phyloP scores from a whole-genome alignment of 148 eudicot species.

The Linanthus parryae region DNA sequence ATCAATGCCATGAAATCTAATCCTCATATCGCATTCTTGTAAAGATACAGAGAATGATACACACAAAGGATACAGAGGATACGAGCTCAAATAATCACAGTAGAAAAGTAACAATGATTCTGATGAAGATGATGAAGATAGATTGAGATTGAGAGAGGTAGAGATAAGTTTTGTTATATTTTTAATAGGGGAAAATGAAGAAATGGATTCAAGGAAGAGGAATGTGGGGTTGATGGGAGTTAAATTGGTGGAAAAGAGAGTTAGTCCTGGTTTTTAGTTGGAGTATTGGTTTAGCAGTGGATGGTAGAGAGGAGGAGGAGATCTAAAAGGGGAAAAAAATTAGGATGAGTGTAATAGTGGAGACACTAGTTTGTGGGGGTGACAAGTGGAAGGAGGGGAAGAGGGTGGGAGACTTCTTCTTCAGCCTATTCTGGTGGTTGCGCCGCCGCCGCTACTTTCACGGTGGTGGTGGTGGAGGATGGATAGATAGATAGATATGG shows the following conservation, averaged over 20 bases:
- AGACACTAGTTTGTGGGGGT: slow-evolving; percentile 42
- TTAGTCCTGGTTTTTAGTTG: slow-evolving; percentile 77
- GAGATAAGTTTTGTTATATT: no score
- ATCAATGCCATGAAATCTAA: slow-evolving; percentile 49
- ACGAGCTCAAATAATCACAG: neutral
- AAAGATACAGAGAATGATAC: no score
- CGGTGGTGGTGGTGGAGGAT: neutral
- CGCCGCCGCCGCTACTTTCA: no score
- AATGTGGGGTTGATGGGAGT: slow-evolving; percentile 40
- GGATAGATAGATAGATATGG: neutral
- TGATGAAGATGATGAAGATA: neutral
- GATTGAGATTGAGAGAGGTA: neutral
- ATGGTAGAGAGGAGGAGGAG: neutral
- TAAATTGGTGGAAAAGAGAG: slow-evolving; percentile 43
- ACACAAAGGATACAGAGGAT: no score
- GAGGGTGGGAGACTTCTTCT: slow-evolving; percentile 39
- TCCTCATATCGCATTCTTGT: no score
- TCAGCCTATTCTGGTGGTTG: no score
- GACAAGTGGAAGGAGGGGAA: slow-evolving; percentile 63
- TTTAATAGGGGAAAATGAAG: slow-evolving; percentile 11
- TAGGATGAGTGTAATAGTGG: slow-evolving; percentile 31
- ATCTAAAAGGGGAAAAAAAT: slow-evolving; percentile 19
- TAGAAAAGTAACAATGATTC: neutral
- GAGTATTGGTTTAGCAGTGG: slow-evolving; percentile 39
- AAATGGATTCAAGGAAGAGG: no score